Base-by-base conservation (phyloP, 75 land plant genomes). In the Adiantum capillusveneris region DNA sequence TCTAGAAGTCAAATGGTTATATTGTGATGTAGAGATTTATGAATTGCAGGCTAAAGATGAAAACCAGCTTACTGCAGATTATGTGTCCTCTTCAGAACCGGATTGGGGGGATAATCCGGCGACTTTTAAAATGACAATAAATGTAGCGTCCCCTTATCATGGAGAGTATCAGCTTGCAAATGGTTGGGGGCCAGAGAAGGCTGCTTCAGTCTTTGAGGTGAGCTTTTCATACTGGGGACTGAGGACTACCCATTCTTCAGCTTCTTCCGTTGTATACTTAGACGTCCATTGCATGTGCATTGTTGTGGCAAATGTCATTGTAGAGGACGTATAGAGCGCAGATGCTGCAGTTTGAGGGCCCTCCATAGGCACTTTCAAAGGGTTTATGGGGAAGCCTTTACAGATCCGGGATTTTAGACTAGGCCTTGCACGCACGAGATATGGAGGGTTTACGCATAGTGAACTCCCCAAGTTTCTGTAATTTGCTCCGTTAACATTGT, bases 81-180 rank as follows among this genome's bases (percentile, higher is more conserved):
- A 73, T 68, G 56, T 36, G 25, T 12, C 51, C 11, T 66, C 39
- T 18, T 83, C 77, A 54, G 60, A 64, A 11, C 86, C 84, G 11
- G 84, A 70, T 20, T 89, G 91, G 91, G 77, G 76, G 72, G 71
- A 80, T 49, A 81, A 90, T 76, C 65, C 84, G 21, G 88, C 92
- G 59, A 81, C 84, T 19, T 87, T 87, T 75, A 60, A 83, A 22
- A 81, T 87, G 83, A 73, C 51, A 49, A 79, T 90, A 53, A 69
- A 69, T 30, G 60, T 59, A 29, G 58, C 73, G 14, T 80, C 78
- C 54, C 80, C 60, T 57, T 61, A 84, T 60, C 84, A 80, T 75
- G 92, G 92, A 37, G 87, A 90, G 66, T 90, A 69, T 60, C 96
- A 90, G 54, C 85, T 90, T 66, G 84, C 82, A 22, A 90, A 90